Conservation (phyloP, 352 stramenopile genomes). For the Phytophthora pisi region DNA sequence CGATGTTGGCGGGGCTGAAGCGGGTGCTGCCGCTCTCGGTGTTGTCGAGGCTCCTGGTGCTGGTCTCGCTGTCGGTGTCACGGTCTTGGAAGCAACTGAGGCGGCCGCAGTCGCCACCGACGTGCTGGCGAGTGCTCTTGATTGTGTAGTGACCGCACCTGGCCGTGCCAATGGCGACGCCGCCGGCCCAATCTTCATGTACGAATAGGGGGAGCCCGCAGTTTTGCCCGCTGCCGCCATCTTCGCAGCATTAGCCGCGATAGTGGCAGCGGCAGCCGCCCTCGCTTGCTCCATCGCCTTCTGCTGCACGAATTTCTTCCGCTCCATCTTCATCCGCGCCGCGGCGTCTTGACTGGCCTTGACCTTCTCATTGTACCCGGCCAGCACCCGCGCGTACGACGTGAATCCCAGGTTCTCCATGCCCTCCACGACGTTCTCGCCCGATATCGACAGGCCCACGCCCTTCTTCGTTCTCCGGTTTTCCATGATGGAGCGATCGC, state of each 20-base stretch:
- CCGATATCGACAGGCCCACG: slow-evolving; percentile 56
- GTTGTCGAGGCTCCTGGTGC: background rate
- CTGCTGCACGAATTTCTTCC: slow-evolving; percentile 56
- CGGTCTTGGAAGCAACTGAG: background rate
- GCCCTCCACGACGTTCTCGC: slow-evolving; percentile 60
- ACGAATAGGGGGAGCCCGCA: background rate
- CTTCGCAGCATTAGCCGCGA: slow-evolving; percentile 22
- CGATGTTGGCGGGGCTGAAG: background rate
- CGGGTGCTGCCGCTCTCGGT: background rate
- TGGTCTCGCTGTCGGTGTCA: slow-evolving; percentile 8
- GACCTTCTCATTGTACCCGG: slow-evolving; percentile 72
- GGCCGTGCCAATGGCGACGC: slow-evolving; percentile 3
- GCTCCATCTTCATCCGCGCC: slow-evolving; percentile 63
- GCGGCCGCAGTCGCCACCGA: background rate
- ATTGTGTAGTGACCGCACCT: background rate
- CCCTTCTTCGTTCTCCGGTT: slow-evolving; percentile 63
- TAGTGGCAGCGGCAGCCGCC: slow-evolving; percentile 18
- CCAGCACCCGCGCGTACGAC: slow-evolving; percentile 68
- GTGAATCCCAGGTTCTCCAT: slow-evolving; percentile 76
- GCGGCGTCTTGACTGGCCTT: slow-evolving; percentile 65
- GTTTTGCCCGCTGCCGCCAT: slow-evolving; percentile 6
- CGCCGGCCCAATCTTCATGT: background rate
- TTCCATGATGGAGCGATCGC: slow-evolving; percentile 66
- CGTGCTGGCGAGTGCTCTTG: slow-evolving; percentile 12
- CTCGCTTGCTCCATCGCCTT: slow-evolving; percentile 33